Evolutionary conservation across 2,329 filamentous ascomycete species (phyloP), one percentile per base, ranked within the genome.

Genomic region (Alternaria incomplexa): DNA sequence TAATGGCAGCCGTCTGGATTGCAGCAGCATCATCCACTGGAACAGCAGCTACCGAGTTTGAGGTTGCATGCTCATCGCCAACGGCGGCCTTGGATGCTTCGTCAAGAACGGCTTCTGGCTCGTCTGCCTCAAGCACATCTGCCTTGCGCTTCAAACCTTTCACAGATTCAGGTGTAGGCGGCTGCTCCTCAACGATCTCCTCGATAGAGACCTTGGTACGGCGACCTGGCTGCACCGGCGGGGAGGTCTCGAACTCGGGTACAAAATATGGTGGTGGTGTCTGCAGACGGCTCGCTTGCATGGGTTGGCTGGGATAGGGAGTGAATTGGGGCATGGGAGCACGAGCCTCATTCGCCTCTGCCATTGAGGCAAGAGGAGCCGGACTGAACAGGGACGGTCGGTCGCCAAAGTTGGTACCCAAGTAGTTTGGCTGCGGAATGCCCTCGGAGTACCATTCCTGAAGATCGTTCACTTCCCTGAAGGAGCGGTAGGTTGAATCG

Each of bases 111-210:
- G 48, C 23, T n/a, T 15, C 2, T 10, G 26, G 52, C 11, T 71
- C 65, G 6, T 66, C 63, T 17, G 65, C 62, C 1, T 72, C 72
- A 6, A 75, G 43, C 2, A 68, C 71, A 22, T 77, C 73, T 3
- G 76, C 76, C 40, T 77, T 79, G 15, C 77, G 77, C 67, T 79
- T 79, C 56, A 70, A 56, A 47, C 62, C 65, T 4, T 67, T 73
- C 3, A 74, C 55, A 22, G 76, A 77, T 9, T 67, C 70, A 3
- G 77, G 73, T 1, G 76, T 77, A 6, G 67, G 73, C 15, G 77
- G 75, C 32, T 77, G 72, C 30, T 74, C 67, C 22, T 78, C 77
- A 6, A 77, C 73, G 44, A 77, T 77, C 52, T 78, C 75, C 1
- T 70, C 65, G 44, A 78, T 78, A 4, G 77, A 74, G 9, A 79